Base-by-base conservation (phyloP, 306 rosid species). In the Canavalia gladiata region DNA sequence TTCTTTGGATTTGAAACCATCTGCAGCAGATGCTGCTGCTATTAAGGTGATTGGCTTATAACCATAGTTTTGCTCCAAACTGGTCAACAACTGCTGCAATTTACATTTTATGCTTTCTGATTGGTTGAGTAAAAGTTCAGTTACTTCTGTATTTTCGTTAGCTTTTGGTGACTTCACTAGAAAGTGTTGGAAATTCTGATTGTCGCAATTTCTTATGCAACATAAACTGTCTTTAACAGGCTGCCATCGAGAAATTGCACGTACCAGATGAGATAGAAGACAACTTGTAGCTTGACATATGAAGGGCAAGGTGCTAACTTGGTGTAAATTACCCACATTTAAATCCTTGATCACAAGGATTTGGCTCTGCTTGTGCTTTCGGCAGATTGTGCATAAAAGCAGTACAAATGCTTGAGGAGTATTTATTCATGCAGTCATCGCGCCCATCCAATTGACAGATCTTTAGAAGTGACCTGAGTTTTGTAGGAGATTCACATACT, bases 1-100 rank as follows among this genome's bases (percentile, higher is more conserved):
- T 85, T 91, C 99, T n/a, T 86, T 96, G 91, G 99, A 96, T 90
- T 83, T 96, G 88, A 96, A 96, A 83, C 99, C 99, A 10, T 94
- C 98, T 4, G 88, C 99, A 29, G 85, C 99, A 7, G 99, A 96
- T 70, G 97, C 93, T 70, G 98, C 99, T 81, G 72, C 92, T 73
- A 96, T 96, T 52, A 96, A 96, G 99, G 99, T 95, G 76, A 84
- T 70, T 33, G 25, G 39, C 60, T 18, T 47, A 7, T 18, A 47
- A 75, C 46, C 33, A 39, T 64, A 6, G 1, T 68, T 76, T 76
- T 50, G 10, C 58, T 34, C 50, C 39, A 76, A 49, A 69, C 42
- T 68, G 11, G 18, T 58, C 81, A 57, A 46, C 13, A 49, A 42
- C 33, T 29, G 55, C 35, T 8, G 12, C 37, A 2, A 34, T 74